phyloP scores from a whole-genome alignment of 2,329 filamentous ascomycete species.

The Fusarium nisikadoi region DNA sequence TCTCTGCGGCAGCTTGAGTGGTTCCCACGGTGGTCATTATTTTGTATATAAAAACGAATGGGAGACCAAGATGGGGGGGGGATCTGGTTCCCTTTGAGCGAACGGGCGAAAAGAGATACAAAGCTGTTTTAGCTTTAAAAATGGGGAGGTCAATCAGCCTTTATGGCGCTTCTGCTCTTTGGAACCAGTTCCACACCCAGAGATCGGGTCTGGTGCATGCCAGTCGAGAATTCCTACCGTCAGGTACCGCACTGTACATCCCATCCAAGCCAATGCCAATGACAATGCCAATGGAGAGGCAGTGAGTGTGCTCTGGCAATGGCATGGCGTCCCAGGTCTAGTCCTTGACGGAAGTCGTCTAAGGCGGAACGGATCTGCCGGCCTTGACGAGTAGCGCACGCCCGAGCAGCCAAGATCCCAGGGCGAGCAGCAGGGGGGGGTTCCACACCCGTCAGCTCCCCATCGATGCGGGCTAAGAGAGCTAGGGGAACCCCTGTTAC shows the following conservation, averaged over 20 bases:
- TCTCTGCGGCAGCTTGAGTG: constrained; percentile 21
- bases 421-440: neutral
- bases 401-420: constrained; percentile 19
- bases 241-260: constrained; percentile 25
- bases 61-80: constrained; percentile 6
- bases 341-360: constrained; percentile 29
- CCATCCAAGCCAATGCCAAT: neutral
- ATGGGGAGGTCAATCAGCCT: constrained; percentile 36
- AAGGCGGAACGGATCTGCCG: constrained; percentile 41
- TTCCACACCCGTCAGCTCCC: constrained; percentile 13
- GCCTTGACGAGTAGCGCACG: neutral
- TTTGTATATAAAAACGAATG: constrained; percentile 19
- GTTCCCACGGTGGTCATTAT: constrained; percentile 41
- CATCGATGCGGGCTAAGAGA: constrained; percentile 1
- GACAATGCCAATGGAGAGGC: no score
- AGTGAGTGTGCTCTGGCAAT: neutral
- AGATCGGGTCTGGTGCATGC: constrained; percentile 12
- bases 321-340: neutral
- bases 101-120: neutral
- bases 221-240: neutral
- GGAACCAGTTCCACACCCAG: neutral
- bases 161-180: constrained; percentile 37
- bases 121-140: neutral
- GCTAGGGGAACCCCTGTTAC: neutral
- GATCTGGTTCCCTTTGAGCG: constrained; percentile 7